Conservation (phyloP, 176 grass and related monocot genomes). For the Guadua angustifolia region DNA sequence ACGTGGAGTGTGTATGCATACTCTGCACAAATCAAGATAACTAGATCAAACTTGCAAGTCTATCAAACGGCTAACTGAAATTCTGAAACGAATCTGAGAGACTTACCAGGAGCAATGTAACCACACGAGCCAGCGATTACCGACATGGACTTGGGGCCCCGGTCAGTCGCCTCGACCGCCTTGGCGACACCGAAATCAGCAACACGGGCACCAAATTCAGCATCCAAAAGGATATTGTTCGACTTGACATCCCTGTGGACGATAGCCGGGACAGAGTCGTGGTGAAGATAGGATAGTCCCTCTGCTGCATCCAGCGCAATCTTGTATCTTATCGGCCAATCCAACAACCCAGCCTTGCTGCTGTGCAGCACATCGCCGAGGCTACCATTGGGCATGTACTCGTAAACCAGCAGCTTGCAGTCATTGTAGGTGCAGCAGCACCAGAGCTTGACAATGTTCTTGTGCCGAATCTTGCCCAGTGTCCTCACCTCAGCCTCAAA, state of each 20-base stretch:
- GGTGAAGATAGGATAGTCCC: constrained; percentile 88
- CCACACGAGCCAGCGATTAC: constrained; percentile 81
- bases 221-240: constrained; percentile 88
- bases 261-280: constrained; percentile 77
- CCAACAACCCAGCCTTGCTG: constrained; percentile 62
- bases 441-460: constrained; percentile 91
- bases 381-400: constrained; percentile 85
- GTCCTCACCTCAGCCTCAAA: constrained; percentile 87
- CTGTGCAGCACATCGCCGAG: constrained; percentile 68
- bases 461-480: constrained; percentile 87
- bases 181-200: constrained; percentile 87
- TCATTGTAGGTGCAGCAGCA: constrained; percentile 78
- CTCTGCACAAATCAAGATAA: constrained; percentile 45
- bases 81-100: neutral
- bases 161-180: constrained; percentile 50
- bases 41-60: constrained; percentile 1
- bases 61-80: neutral
- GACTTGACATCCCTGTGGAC: constrained; percentile 93
- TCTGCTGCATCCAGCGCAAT: constrained; percentile 73
- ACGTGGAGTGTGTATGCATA: constrained; percentile 89
- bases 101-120: constrained; percentile 86
- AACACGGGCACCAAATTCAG: constrained; percentile 60
- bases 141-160: constrained; percentile 69
- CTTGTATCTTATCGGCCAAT: constrained; percentile 68
- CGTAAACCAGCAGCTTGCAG: constrained; percentile 75